These are phyloP conservation scores for Zasmidium cellare DNA, from an alignment of 2,329 filamentous ascomycete species.

Conservation along the genomic window DNA sequence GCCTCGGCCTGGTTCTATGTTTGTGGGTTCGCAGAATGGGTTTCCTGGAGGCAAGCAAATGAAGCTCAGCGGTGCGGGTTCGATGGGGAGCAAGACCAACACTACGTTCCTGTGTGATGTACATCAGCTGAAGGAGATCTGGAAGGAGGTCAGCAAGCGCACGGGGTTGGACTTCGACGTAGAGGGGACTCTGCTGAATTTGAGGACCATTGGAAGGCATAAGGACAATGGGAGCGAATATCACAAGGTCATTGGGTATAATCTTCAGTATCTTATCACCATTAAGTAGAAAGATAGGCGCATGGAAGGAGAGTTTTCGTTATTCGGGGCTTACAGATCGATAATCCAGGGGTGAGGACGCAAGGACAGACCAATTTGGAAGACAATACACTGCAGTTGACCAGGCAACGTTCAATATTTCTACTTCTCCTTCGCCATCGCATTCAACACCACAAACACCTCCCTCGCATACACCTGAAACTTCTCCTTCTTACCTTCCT, in stretches of 20 bases:
- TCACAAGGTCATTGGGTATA: not conserved
- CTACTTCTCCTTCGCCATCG: not conserved
- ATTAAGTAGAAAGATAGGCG: not conserved
- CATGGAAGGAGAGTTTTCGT: not conserved
- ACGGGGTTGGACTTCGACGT: slow-evolving; percentile 15
- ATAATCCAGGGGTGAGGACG: too few relatives aligned
- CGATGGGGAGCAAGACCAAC: slow-evolving; percentile 2
- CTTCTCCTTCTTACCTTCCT: not conserved
- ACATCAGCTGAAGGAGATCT: slow-evolving; percentile 10
- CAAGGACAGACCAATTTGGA: too few relatives aligned
- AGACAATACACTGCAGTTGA: too few relatives aligned
- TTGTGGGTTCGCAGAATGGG: slow-evolving; percentile 17
- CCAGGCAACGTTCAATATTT: too few relatives aligned
- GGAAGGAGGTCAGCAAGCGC: slow-evolving; percentile 11
- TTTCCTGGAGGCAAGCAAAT: slow-evolving; percentile 7
- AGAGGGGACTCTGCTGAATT: slow-evolving; percentile 9
- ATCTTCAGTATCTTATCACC: not conserved
- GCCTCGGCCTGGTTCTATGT: slow-evolving; percentile 9
- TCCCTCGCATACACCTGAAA: slow-evolving; percentile 1
- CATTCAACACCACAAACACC: slow-evolving; percentile 4
- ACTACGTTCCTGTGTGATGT: slow-evolving; percentile 7
- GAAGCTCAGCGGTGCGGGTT: not conserved
- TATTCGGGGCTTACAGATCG: too few relatives aligned
- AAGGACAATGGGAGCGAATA: not conserved
- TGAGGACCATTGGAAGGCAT: slow-evolving; percentile 14